Evolutionary conservation across 805 yeast genomes (phyloP).

Genomic region (Ogataea pignaliae): DNA sequence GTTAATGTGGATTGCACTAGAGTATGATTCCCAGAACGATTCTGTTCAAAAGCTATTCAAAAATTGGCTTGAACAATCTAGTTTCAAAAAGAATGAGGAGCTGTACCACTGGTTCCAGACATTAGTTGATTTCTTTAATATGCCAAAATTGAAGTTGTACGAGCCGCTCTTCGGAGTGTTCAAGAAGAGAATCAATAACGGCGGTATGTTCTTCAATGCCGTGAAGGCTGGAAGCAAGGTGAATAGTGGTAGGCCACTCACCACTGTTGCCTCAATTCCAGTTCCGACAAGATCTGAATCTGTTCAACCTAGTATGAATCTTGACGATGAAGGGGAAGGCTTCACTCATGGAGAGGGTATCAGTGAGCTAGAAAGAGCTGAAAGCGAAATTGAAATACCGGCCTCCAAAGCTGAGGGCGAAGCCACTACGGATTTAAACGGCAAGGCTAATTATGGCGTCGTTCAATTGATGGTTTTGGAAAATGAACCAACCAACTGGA

Average conservation of each 20-base stretch:
- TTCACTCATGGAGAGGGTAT: constrained; percentile 16
- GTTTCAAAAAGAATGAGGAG: constrained; percentile 10
- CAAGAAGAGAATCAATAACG: constrained; percentile 27
- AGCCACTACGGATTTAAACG: not conserved
- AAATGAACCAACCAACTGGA: constrained; percentile 56
- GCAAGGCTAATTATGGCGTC: constrained; percentile 3
- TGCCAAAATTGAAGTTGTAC: constrained; percentile 20
- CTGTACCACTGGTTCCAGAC: constrained; percentile 26
- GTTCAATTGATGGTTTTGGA: constrained; percentile 30
- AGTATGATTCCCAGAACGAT: constrained; percentile 19
- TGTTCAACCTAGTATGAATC: constrained; percentile 9
- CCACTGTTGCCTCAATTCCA: constrained; percentile 5
- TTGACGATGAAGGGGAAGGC: constrained; percentile 21
- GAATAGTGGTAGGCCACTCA: not conserved
- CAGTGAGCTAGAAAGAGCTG: constrained; percentile 13
- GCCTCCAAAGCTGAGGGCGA: not conserved
- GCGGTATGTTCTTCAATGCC: constrained; percentile 26
- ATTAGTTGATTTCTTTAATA: constrained; percentile 23
- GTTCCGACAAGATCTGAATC: constrained; percentile 4
- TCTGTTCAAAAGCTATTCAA: constrained; percentile 18
- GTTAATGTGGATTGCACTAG: constrained; percentile 31
- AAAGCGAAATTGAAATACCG: not conserved
- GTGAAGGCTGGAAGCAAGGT: constrained; percentile 4
- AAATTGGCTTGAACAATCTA: constrained; percentile 18
- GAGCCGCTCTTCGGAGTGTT: constrained; percentile 20